phyloP scores from a whole-genome alignment of 2,329 filamentous ascomycete species.

The Alternaria solani region DNA sequence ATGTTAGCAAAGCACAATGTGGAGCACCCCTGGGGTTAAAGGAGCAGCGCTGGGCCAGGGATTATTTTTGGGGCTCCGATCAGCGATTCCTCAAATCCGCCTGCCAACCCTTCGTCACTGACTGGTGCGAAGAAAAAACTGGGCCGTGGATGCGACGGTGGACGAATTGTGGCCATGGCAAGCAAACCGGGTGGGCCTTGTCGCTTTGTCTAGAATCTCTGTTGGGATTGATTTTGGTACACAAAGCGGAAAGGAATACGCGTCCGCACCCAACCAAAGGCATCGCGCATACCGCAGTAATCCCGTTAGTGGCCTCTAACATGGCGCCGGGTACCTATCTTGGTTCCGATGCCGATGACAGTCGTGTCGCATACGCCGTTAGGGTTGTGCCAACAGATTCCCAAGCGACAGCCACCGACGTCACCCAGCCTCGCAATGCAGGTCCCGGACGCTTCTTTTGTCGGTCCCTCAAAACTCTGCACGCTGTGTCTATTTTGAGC shows the following conservation, averaged over 20 bases:
- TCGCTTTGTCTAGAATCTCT: slow-evolving; percentile 15
- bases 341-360: slow-evolving; percentile 4
- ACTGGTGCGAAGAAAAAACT: slow-evolving; percentile 25
- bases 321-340: slow-evolving; percentile 6
- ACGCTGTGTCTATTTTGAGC: slow-evolving; percentile 5
- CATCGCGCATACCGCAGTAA: neutral
- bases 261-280: slow-evolving; percentile 10
- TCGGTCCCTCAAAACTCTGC: slow-evolving; percentile 3
- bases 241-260: slow-evolving; percentile 1
- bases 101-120: slow-evolving; percentile 16
- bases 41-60: slow-evolving; percentile 17
- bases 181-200: slow-evolving; percentile 19
- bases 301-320: neutral
- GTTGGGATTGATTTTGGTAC: slow-evolving; percentile 25
- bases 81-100: slow-evolving; percentile 24
- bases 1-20: slow-evolving; percentile 20
- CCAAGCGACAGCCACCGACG: slow-evolving; percentile 14
- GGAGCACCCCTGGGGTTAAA: slow-evolving; percentile 24
- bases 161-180: slow-evolving; percentile 17
- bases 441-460: slow-evolving; percentile 12
- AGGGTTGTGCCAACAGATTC: slow-evolving; percentile 1
- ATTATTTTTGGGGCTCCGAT: slow-evolving; percentile 34
- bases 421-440: slow-evolving; percentile 15
- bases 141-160: slow-evolving; percentile 22
- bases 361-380: slow-evolving; percentile 6